Evolutionary conservation across 371 early-diverging fungal species (phyloP), one percentile per base, ranked within the genome.

Genomic region (Mortierella sp.): DNA sequence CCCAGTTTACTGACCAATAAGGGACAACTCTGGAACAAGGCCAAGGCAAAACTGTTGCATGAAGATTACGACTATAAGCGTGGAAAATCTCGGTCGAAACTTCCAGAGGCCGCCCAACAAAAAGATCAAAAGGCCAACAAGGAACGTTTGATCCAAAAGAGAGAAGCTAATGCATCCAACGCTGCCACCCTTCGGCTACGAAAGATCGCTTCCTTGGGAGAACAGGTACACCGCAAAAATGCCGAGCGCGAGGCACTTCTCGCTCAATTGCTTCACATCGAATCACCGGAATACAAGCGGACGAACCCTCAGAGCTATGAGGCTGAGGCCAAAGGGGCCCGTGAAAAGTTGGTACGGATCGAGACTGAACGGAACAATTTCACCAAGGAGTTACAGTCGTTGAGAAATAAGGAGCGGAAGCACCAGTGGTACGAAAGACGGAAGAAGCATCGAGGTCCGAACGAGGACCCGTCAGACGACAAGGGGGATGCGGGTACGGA

Each of bases 391-490:
- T 51, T 86, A n/a, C 71, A 79, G 10, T 80, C 79, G 27, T 60
- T 86, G 12, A 84, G 82, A 54, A 81, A 84, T 22, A 86, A 88
- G 67, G 88, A 88, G 64, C 80, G 88, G 51, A 88, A 86, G 59
- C 88, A 86, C 60, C 86, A 87, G 52, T 86, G 88, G 88, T 88
- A 88, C 43, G 83, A 88, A 41, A 80, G 79, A 56, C 80, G 82
- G 25, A 86, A 87, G 52, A 66, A 77, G 40, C n/a, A 54, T 17
- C 67, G 62, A 3, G 43, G 22, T 3, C 63, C 54, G 8, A 59
- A 57, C 6, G 60, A 49, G 2, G 54, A 40, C 12, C 62, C 52
- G 0, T 67, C 41, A n/a, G 71, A 70, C 13, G 63, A 63, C 21
- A 59, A 55, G 31, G 21, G 47, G 12, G 48, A 62, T 44, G 58